Evolutionary conservation across 148 eudicot genomes (phyloP).

Genomic region (Rhododendron simsii): DNA sequence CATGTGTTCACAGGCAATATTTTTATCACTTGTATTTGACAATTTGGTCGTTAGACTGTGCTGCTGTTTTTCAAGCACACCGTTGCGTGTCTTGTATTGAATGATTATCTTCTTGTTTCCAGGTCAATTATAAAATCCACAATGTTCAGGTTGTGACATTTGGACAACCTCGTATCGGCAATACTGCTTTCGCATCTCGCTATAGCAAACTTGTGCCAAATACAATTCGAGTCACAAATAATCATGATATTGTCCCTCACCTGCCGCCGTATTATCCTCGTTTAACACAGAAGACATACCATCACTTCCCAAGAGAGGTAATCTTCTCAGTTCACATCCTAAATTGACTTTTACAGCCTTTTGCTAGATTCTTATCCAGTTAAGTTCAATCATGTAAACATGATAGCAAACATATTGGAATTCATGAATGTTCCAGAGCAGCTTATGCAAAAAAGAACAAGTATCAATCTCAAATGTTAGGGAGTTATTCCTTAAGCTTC

Average conservation of each 20-base stretch:
- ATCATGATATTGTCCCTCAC: conserved; percentile 92
- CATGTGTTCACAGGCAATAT: neutral
- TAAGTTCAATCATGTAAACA: neutral
- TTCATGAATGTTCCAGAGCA: neutral
- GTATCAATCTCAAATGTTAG: neutral
- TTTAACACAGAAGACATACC: conserved; percentile 78
- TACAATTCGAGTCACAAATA: conserved; percentile 71
- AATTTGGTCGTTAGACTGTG: neutral
- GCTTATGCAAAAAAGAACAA: neutral
- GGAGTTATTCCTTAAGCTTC: neutral
- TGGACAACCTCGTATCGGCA: conserved; percentile 96
- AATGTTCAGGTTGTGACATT: conserved; percentile 76
- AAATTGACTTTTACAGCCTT: neutral
- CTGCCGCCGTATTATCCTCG: conserved; percentile 80
- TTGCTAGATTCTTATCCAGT: neutral
- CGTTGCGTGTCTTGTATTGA: neutral
- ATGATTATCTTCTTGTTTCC: conserved; percentile 15
- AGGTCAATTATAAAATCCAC: conserved; percentile 53
- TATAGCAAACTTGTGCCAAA: conserved; percentile 62
- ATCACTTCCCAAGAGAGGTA: conserved; percentile 96
- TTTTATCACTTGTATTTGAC: neutral
- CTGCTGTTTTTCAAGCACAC: neutral
- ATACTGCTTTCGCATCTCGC: conserved; percentile 76
- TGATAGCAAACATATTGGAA: neutral
- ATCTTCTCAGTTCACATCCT: neutral